Evolutionary conservation across 306 rosid genomes (phyloP), one percentile per base, ranked within the genome.

Genomic region (Fragaria nilgerrensis): DNA sequence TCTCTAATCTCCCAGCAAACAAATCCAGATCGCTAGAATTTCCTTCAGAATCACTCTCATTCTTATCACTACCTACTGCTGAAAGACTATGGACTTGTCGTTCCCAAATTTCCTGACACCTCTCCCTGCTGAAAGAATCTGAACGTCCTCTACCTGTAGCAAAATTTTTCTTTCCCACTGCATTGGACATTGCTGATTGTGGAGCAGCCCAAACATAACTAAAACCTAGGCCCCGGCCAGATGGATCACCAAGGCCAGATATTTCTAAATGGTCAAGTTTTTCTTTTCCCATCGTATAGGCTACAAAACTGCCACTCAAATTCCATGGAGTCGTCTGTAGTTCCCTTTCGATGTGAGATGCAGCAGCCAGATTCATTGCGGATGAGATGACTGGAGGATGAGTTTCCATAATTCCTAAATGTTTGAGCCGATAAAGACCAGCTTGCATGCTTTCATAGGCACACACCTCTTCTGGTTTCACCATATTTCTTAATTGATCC

Each of bases 371-470:
- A 65, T 92, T 86, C 97, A 90, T 90, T 65, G 97, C 98, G 76
- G 96, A 92, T 22, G 91, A 90, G 83, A 94, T 88, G 80, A 87
- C 82, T 70, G 94, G 75, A 17, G 97, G 94, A 76, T 84, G 91
- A 22, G 90, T 86, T 84, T 89, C 94, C 2, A 92, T 84, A 20
- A 94, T 89, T 79, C 97, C 92, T 78, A 92, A 85, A 88, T 94
- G 98, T 84, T 92, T 92, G 67, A 94, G 96, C 58, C 97, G 91
- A 78, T 92, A 94, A 32, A 92, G 85, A 70, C 96, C 97, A 77
- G 98, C 97, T 94, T 94, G 98, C 98, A 94, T 90, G 83, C 98
- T 94, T 86, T 94, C 98, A 81, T 89, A 94, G 61, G 93, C 93
- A 74, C 98, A 92, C 19, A 92, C 97, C 97, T 92, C 97, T 79